A percentile compares a stretch with the other conserved stretches of the same genome.
Evolutionary conservation across 495 filamentous ascomycete genomes (phyloP).

Genomic region (Niebla homalea): DNA sequence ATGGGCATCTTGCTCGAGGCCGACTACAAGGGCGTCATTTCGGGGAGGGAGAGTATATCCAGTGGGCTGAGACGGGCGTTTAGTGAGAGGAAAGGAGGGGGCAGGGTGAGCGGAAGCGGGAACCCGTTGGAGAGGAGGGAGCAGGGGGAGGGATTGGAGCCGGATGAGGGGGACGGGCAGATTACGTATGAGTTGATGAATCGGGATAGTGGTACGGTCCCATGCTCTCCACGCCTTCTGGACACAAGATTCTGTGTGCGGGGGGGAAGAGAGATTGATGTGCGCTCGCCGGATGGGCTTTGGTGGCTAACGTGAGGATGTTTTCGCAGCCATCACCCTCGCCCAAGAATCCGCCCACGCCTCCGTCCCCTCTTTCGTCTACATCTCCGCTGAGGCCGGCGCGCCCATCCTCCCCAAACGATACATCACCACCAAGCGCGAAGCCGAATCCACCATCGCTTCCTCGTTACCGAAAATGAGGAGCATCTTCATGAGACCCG

Average conservation of each 20-base stretch:
- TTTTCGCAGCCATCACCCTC: constrained; percentile 51
- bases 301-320: background rate
- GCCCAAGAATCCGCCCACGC: constrained; percentile 60
- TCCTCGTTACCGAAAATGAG: constrained; percentile 60
- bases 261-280: too few species aligned
- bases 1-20: constrained; percentile 97
- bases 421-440: constrained; percentile 85
- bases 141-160: constrained; percentile 43
- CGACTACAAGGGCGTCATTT: constrained; percentile 89
- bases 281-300: constrained; percentile 4
- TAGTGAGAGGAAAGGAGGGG: constrained; percentile 45
- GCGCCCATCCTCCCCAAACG: constrained; percentile 68
- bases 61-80: constrained; percentile 68
- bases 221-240: too few species aligned
- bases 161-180: constrained; percentile 56
- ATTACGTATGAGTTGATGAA: constrained; percentile 98
- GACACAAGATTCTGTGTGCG: too few species aligned
- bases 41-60: constrained; percentile 63
- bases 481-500: constrained; percentile 68
- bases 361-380: constrained; percentile 59
- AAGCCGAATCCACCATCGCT: constrained; percentile 71
- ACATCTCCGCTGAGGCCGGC: constrained; percentile 76
- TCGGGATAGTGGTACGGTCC: constrained; percentile 63
- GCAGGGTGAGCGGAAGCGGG: constrained; percentile 28
- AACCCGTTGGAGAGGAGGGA: constrained; percentile 41